A percentile compares a stretch with the other conserved stretches of the same genome.
These are phyloP conservation scores for Thermothelomyces thermophilus DNA, from an alignment of 2,329 filamentous ascomycete species.

Conservation along the genomic window DNA sequence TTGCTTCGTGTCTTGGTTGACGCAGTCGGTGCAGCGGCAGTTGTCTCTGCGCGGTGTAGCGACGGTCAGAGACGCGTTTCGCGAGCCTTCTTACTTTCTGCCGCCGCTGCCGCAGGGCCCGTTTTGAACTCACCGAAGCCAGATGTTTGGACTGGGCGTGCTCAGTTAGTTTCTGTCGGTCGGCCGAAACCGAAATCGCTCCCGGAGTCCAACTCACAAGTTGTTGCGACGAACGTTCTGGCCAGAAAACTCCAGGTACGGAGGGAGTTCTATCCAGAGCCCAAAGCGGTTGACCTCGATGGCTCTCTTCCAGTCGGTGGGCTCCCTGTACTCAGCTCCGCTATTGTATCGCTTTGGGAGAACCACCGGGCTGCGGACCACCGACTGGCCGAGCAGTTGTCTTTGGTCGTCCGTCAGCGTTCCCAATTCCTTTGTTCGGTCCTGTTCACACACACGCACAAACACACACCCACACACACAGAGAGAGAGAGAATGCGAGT, in stretches of 20 bases:
- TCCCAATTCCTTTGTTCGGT: too few relatives aligned
- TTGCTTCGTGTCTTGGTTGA: conserved; percentile 65
- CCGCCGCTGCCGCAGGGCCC: too few relatives aligned
- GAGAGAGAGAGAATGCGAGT: too few relatives aligned
- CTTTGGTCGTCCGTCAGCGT: neutral
- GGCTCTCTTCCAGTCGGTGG: neutral
- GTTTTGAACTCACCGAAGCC: conserved; percentile 23
- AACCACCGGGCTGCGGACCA: neutral
- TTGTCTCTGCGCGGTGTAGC: conserved; percentile 50
- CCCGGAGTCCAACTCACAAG: neutral
- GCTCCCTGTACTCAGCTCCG: too few relatives aligned
- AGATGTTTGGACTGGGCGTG: conserved; percentile 11
- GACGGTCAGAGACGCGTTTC: neutral
- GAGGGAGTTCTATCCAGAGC: neutral
- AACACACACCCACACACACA: neutral
- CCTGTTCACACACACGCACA: neutral
- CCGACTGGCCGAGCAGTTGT: neutral
- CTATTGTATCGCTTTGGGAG: neutral
- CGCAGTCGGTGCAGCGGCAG: conserved; percentile 61
- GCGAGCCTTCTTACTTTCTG: too few relatives aligned
- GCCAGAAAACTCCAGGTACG: too few relatives aligned
- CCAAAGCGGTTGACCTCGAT: neutral
- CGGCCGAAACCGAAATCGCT: too few relatives aligned
- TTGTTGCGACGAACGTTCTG: neutral
- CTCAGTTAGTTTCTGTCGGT: too few relatives aligned